These are phyloP conservation scores for Polyplosphaeria fusca DNA, from an alignment of 495 filamentous ascomycete species.

Conservation along the genomic window DNA sequence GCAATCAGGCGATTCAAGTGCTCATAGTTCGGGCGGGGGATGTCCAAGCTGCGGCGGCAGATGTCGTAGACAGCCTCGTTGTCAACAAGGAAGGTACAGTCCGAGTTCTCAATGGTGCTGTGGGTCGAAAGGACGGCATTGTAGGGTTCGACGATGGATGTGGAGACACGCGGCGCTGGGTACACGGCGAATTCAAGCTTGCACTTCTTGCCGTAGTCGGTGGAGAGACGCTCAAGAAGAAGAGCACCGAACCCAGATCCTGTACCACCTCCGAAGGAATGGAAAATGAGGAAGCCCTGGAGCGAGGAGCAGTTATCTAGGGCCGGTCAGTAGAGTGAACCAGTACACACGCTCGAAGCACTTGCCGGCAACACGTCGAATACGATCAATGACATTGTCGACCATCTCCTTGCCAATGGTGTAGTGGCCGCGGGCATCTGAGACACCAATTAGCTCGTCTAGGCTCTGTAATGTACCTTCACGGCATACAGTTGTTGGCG, in stretches of 20 bases:
- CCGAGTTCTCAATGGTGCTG: slow-evolving; percentile 89
- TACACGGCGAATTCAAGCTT: slow-evolving; percentile 93
- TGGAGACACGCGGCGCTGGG: slow-evolving; percentile 79
- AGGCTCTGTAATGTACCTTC: neutral
- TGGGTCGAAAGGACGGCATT: slow-evolving; percentile 88
- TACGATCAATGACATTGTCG: slow-evolving; percentile 76
- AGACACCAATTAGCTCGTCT: slow-evolving; percentile 12
- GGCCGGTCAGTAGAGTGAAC: slow-evolving; percentile 26
- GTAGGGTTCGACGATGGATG: slow-evolving; percentile 89
- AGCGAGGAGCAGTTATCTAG: slow-evolving; percentile 86
- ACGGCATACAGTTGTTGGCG: slow-evolving; percentile 72
- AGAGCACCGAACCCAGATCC: slow-evolving; percentile 88
- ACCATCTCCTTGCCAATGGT: slow-evolving; percentile 90
- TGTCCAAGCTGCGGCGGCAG: slow-evolving; percentile 83
- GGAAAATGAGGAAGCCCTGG: slow-evolving; percentile 90
- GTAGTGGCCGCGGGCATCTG: slow-evolving; percentile 87
- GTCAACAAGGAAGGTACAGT: slow-evolving; percentile 90
- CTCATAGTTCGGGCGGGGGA: slow-evolving; percentile 80
- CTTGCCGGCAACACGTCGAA: slow-evolving; percentile 76
- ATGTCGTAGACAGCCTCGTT: slow-evolving; percentile 94
- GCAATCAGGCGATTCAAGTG: slow-evolving; percentile 89
- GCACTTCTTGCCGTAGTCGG: slow-evolving; percentile 91
- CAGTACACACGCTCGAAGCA: no score
- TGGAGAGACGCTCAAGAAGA: slow-evolving; percentile 79
- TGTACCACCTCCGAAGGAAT: slow-evolving; percentile 90